A percentile compares a stretch with the other conserved stretches of the same genome.
Evolutionary conservation across 257 asterid species (phyloP).

Genomic region (Anisodus acutangulus): DNA sequence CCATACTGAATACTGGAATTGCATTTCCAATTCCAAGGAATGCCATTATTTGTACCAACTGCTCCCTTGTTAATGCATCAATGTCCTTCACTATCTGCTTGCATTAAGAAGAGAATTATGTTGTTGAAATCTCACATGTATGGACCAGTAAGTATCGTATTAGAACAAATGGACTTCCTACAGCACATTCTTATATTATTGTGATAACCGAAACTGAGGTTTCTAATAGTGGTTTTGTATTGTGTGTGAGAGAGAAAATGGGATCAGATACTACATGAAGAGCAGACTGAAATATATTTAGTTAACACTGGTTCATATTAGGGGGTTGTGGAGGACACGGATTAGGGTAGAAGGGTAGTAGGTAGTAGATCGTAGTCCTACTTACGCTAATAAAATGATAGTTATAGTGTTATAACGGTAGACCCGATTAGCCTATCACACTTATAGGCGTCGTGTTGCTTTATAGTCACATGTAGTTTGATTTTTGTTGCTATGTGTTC

Average conservation of each 20-base stretch:
- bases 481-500: too few relatives aligned
- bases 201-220: background rate
- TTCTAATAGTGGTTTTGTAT: background rate
- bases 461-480: too few relatives aligned
- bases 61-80: conserved; percentile 94
- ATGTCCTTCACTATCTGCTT: conserved; percentile 96
- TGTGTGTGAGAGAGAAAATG: background rate
- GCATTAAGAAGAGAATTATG: conserved; percentile 26
- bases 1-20: conserved; percentile 78
- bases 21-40: conserved; percentile 70
- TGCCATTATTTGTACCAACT: conserved; percentile 76
- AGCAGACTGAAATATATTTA: conserved; percentile 5
- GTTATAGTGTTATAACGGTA: too few relatives aligned
- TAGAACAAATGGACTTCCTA: background rate
- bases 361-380: too few relatives aligned
- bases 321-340: too few relatives aligned
- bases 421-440: too few relatives aligned
- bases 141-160: background rate
- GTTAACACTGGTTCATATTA: background rate
- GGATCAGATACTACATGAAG: background rate
- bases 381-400: too few relatives aligned
- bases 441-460: too few relatives aligned
- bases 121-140: background rate
- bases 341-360: too few relatives aligned
- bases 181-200: background rate